Conservation (phyloP, 345 rosid genomes). For the Carallia brachiata region DNA sequence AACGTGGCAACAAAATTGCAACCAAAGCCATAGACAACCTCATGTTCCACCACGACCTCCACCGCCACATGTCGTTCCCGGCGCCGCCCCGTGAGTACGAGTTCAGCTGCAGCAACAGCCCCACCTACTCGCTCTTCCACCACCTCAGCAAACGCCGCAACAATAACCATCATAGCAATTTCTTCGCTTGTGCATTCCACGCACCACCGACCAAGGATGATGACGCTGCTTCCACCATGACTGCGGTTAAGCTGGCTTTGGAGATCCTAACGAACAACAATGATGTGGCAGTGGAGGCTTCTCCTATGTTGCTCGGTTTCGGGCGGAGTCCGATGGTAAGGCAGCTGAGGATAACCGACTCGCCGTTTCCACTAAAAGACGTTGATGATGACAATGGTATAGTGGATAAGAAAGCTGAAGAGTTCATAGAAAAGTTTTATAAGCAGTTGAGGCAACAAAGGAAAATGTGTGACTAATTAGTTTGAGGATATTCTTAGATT, state of each 20-base stretch:
- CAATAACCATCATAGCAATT: conserved; percentile 41
- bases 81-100: conserved; percentile 34
- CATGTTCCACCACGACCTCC: conserved; percentile 24
- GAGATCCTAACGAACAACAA: conserved; percentile 41
- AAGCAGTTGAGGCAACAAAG: conserved; percentile 37
- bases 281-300: neutral
- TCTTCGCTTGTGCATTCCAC: conserved; percentile 59
- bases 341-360: conserved; percentile 38
- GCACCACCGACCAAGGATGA: conserved; percentile 63
- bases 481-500: no score
- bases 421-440: conserved; percentile 39
- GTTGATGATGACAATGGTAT: conserved; percentile 21
- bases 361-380: conserved; percentile 27
- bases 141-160: conserved; percentile 14
- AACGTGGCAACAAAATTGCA: conserved; percentile 34
- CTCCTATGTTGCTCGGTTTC: conserved; percentile 25
- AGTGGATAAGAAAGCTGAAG: conserved; percentile 43
- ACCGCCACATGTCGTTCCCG: conserved; percentile 20
- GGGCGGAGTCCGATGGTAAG: conserved; percentile 24
- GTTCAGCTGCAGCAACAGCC: conserved; percentile 43
- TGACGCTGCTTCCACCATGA: conserved; percentile 29
- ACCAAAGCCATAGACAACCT: conserved; percentile 29
- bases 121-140: conserved; percentile 3
- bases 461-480: neutral
- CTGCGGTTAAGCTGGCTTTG: conserved; percentile 47